Base-by-base conservation (phyloP, 306 rosid genomes). In the Lotus japonicus region DNA sequence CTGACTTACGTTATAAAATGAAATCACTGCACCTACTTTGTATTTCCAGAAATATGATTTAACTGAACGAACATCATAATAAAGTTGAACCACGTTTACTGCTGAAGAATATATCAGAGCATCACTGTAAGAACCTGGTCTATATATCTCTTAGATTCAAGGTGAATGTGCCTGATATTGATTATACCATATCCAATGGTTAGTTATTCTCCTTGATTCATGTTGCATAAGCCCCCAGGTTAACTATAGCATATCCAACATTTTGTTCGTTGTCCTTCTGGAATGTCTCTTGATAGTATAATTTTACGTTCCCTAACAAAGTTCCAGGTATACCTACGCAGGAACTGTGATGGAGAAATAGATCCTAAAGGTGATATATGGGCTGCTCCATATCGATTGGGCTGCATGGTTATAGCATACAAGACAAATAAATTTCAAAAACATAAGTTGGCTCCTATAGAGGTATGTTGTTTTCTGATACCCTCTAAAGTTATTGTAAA, bases 361-460 rank as follows among this genome's bases (percentile, higher is more conserved):
- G 97, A 92, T 74, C 83, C 84, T 61, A 80, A 82, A 14, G 97
- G 97, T 64, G 81, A 83, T 79, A 80, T 89, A 64, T 92, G 96
- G 92, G 90, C 92, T 36, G 89, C 88, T 66, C 98, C 98, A 5
- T 92, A 89, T 74, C 83, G 98, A 71, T 92, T 89, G 97, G 95
- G 98, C 58, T 86, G 95, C 84, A 81, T 89, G 85, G 97, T 92
- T 41, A 92, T 92, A 70, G 96, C 98, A 19, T 92, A 92, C 96
- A 90, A 88, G 80, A 89, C 84, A 71, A 79, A 52, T 68, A 83
- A 79, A 77, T 92, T 92, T 79, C 91, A 44, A 68, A 83, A 83
- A 80, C 81, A 88, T 64, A 83, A 86, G 38, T 75, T 92, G 94
- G 84, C 86, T 83, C 94, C 95, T 8, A 70, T 89, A 9, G 89